phyloP scores from a whole-genome alignment of 306 rosid species.

The Dalbergia cochinchinensis region DNA sequence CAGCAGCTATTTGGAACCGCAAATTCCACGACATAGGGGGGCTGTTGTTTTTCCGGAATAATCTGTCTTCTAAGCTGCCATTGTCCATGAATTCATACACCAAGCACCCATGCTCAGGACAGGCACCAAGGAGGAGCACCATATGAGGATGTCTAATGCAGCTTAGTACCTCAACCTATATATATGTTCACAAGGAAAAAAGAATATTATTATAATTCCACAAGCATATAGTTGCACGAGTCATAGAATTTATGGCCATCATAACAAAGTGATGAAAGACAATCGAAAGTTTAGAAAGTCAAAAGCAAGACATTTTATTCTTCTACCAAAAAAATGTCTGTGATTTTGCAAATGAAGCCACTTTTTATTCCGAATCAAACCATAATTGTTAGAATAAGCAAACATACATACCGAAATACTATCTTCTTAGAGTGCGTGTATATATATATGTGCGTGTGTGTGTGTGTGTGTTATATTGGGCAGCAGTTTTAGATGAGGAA shows the following conservation, averaged over 20 bases:
- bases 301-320: not conserved
- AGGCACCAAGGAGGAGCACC: constrained; percentile 98
- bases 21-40: constrained; percentile 77
- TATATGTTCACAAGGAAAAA: constrained; percentile 4
- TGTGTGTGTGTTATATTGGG: too few species aligned
- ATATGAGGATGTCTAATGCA: constrained; percentile 89
- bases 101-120: constrained; percentile 94
- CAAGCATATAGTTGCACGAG: not conserved
- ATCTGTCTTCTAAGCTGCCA: constrained; percentile 94
- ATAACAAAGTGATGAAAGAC: constrained; percentile 8
- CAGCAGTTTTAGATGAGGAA: not conserved
- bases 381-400: not conserved
- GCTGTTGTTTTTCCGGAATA: constrained; percentile 66
- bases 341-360: constrained; percentile 12
- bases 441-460: too few species aligned
- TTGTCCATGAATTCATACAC: constrained; percentile 88
- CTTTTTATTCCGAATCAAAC: not conserved
- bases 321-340: not conserved
- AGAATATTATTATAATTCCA: constrained; percentile 25
- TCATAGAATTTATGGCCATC: not conserved
- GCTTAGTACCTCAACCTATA: constrained; percentile 90
- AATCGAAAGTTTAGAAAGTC: not conserved
- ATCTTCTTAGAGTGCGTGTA: not conserved
- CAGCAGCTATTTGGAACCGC: constrained; percentile 85
- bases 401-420: not conserved